A percentile compares a stretch with the other conserved stretches of the same genome.
These are phyloP conservation scores for Phaeophleospora eucalypticola DNA, from an alignment of 2,329 filamentous ascomycete genomes.

Conservation along the genomic window DNA sequence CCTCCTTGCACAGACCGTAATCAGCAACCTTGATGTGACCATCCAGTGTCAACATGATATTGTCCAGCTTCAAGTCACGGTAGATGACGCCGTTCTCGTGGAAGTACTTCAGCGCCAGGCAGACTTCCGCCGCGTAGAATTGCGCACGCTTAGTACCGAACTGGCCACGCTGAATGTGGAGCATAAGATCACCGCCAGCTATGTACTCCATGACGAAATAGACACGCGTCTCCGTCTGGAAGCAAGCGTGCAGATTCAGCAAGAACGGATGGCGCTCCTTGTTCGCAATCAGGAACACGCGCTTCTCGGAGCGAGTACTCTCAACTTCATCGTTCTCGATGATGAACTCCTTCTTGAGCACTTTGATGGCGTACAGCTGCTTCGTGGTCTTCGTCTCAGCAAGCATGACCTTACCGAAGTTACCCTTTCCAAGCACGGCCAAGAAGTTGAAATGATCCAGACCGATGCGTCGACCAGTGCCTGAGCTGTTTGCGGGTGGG, in stretches of 20 bases:
- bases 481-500: conserved; percentile 63
- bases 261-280: conserved; percentile 95
- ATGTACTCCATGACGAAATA: conserved; percentile 99
- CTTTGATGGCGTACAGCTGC: conserved; percentile 96
- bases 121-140: conserved; percentile 97
- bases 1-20: conserved; percentile 98
- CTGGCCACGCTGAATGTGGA: conserved; percentile 95
- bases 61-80: conserved; percentile 73
- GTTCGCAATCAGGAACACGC: conserved; percentile 95
- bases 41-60: conserved; percentile 90
- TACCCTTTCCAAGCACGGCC: conserved; percentile 95
- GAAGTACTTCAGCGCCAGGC: conserved; percentile 96
- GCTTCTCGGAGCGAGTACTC: conserved; percentile 94
- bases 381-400: conserved; percentile 92
- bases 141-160: conserved; percentile 95
- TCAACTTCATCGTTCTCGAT: conserved; percentile 99
- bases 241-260: conserved; percentile 91
- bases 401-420: conserved; percentile 99
- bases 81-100: conserved; percentile 99
- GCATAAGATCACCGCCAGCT: conserved; percentile 95
- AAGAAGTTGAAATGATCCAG: conserved; percentile 99
- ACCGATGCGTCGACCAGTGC: conserved; percentile 80
- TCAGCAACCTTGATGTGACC: conserved; percentile 98
- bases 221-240: conserved; percentile 96
- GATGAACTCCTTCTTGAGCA: conserved; percentile 99